Evolutionary conservation across 768 basidiomycete species (phyloP).

Genomic region (Hirschioporus abietinus): DNA sequence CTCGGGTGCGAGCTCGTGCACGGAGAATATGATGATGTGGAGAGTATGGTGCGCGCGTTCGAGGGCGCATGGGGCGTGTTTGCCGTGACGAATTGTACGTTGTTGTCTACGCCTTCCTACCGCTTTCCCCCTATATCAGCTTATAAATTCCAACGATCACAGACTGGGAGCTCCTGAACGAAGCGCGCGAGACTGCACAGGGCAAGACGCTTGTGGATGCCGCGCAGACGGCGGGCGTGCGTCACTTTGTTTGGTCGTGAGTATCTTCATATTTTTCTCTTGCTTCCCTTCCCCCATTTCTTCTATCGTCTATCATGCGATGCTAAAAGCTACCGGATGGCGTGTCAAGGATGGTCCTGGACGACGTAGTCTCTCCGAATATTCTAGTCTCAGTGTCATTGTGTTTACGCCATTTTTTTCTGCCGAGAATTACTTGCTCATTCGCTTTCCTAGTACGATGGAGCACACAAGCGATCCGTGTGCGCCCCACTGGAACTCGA

Average conservation of each 20-base stretch:
- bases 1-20: not conserved
- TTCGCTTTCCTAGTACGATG: conserved; percentile 9
- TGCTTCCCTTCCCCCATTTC: too few species aligned
- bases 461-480: conserved; percentile 9
- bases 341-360: too few species aligned
- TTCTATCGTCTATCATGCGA: too few species aligned
- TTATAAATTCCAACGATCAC: not conserved
- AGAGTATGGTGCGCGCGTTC: not conserved
- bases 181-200: conserved; percentile 25
- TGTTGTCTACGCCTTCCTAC: not conserved
- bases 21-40: not conserved
- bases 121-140: too few species aligned
- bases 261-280: not conserved
- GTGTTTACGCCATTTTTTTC: too few species aligned
- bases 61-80: not conserved
- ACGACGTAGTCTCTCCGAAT: too few species aligned
- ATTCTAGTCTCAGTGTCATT: too few species aligned
- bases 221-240: conserved; percentile 26
- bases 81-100: not conserved
- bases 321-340: too few species aligned
- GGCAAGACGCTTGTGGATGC: conserved; percentile 28
- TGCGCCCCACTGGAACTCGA: conserved; percentile 21
- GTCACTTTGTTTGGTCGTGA: conserved; percentile 23
- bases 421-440: too few species aligned
- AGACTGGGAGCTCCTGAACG: conserved; percentile 11